Evolutionary conservation across 78 protist species (phyloP), one percentile per base, ranked within the genome.

Genomic region (Salpingoeca rosetta): DNA sequence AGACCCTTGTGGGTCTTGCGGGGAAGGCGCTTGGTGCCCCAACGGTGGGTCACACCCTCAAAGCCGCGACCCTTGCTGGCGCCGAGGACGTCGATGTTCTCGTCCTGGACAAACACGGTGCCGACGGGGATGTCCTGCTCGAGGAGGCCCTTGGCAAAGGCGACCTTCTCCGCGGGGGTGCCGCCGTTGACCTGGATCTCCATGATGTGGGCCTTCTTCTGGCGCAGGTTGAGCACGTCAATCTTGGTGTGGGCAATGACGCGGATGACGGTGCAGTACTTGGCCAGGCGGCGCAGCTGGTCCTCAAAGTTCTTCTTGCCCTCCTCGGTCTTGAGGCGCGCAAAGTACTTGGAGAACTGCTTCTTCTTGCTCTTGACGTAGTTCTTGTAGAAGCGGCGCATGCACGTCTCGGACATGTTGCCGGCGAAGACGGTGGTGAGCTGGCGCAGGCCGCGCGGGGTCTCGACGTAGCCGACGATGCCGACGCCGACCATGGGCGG

Each of bases 151-250:
- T 36, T 37, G 45, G 94, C 99, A 84, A 92, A 98, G 88, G 92
- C 91, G 44, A 99, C 95, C 97, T 99, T 99, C 85, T 94, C 97
- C 65, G 83, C 95, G 75, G 93, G 44, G 56, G 93, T 65, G 83
- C 99, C 99, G 42, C 99, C 99, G 96, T 99, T 99, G 90, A 99
- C 92, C 92, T 99, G 99, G 94, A 99, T 97, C 93, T 99, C 99
- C 88, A 96, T 87, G 74, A 99, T 84, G 96, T 98, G 98, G 24
- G 99, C 99, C 93, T 94, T 97, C 99, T 98, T 98, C 92, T 93
- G 98, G 87, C 95, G 83, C 36, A 89, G 40, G 80, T 79, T 57
- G 90, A 92, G 3, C 91, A 92, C 90, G 92, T 80, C 44, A 79
- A 90, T 51, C 95, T 98, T 99, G 82, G 99, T 98, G 98, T 99